Conservation (phyloP, 1,284 basidiomycete species). For the Cutaneotrichosporon sp. region DNA sequence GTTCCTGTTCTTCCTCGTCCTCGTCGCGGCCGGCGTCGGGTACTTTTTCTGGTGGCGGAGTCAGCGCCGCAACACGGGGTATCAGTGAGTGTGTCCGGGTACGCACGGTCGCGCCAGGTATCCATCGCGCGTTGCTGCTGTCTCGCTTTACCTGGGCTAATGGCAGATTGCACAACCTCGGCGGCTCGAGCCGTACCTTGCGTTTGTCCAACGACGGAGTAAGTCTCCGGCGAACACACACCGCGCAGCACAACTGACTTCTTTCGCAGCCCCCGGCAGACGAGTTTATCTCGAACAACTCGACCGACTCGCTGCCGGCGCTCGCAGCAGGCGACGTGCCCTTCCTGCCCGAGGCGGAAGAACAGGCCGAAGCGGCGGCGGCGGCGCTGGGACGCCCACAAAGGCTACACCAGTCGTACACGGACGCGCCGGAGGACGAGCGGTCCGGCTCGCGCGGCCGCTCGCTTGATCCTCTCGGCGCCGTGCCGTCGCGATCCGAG, state of each 20-base stretch:
- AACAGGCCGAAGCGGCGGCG: conserved; percentile 6
- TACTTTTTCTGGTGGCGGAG: conserved; percentile 1
- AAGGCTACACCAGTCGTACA: neutral
- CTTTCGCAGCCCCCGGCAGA: conserved; percentile 29
- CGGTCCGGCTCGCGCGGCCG: neutral
- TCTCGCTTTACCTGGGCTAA: neutral
- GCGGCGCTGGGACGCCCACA: neutral
- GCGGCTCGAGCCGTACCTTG: neutral
- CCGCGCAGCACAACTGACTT: neutral
- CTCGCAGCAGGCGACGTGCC: conserved; percentile 19
- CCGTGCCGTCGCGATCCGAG: neutral
- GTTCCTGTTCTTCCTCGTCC: conserved; percentile 6
- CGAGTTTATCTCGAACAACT: conserved; percentile 36
- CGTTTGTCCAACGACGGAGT: conserved; percentile 24
- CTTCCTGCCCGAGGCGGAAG: conserved; percentile 1
- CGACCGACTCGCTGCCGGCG: conserved; percentile 35
- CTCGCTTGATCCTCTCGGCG: conserved; percentile 1
- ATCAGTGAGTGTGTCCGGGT: conserved; percentile 1
- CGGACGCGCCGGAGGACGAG: neutral
- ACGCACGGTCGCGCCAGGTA: neutral
- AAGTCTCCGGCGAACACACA: conserved; percentile 2
- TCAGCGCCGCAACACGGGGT: neutral
- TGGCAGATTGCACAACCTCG: conserved; percentile 3
- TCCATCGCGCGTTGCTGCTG: no score
- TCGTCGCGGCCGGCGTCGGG: conserved; percentile 2